Percentiles rank a stretch among this genome's conserved stretches.
These are phyloP conservation scores for Apophysomyces variabilis DNA, from an alignment of 371 early-diverging fungal genomes.

Conservation along the genomic window DNA sequence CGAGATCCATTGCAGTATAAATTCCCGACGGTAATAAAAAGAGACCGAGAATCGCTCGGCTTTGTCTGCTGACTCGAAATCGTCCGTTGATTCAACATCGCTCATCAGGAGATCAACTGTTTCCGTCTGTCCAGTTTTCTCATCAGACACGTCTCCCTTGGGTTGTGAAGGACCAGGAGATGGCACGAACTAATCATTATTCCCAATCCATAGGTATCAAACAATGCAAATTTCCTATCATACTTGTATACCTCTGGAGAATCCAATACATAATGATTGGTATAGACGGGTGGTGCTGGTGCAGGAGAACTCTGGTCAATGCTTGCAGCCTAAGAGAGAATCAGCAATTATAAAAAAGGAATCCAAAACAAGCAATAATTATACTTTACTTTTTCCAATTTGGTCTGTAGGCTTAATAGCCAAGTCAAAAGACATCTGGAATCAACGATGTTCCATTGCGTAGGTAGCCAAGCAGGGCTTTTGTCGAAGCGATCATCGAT, in stretches of 20 bases:
- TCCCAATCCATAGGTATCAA: no score
- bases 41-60: background rate
- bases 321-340: background rate
- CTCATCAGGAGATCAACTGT: background rate
- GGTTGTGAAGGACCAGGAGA: background rate
- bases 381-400: background rate
- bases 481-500: slow-evolving; percentile 6
- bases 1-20: slow-evolving; percentile 1
- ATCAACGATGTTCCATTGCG: slow-evolving; percentile 13
- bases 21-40: background rate
- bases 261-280: background rate
- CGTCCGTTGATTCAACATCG: background rate
- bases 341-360: background rate
- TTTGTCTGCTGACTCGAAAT: background rate
- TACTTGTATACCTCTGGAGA: background rate
- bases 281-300: no score
- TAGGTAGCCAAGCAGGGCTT: slow-evolving; percentile 8
- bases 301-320: background rate
- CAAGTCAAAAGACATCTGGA: slow-evolving; percentile 10
- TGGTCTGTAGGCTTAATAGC: background rate
- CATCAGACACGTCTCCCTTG: background rate
- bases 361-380: background rate
- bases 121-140: background rate
- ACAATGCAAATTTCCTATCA: no score
- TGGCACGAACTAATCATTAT: background rate